Conservation (phyloP, 306 rosid genomes). For the Lithocarpus polystachyus region DNA sequence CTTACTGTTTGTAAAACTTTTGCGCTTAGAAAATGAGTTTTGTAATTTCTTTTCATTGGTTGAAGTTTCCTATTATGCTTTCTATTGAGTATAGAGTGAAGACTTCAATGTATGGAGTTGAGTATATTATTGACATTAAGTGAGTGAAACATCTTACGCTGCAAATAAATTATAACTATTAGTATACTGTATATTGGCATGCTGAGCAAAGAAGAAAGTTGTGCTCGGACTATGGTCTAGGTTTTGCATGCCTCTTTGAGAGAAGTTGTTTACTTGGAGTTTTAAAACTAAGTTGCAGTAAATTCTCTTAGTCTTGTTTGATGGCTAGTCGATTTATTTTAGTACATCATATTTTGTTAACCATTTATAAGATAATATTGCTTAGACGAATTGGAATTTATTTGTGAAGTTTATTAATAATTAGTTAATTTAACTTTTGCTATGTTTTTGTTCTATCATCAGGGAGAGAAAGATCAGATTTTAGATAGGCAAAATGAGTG, state of each 20-base stretch:
- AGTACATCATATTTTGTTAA: neutral
- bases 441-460: neutral
- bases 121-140: neutral
- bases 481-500: conserved; percentile 32
- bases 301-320: neutral
- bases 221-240: too few species aligned
- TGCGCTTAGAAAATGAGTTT: too few species aligned
- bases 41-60: too few species aligned
- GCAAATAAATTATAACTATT: neutral
- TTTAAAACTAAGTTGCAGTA: neutral
- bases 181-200: too few species aligned
- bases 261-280: neutral
- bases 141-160: neutral
- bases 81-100: too few species aligned
- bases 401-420: neutral
- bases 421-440: neutral
- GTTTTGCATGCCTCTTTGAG: neutral
- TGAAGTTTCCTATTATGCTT: too few species aligned
- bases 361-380: neutral
- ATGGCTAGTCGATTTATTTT: neutral
- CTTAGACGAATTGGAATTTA: neutral
- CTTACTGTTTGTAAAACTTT: too few species aligned
- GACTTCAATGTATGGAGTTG: too few species aligned
- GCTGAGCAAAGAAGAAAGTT: neutral
- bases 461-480: conserved; percentile 8